Evolutionary conservation across 2,329 filamentous ascomycete species (phyloP).

Genomic region (Fusarium stilboides): DNA sequence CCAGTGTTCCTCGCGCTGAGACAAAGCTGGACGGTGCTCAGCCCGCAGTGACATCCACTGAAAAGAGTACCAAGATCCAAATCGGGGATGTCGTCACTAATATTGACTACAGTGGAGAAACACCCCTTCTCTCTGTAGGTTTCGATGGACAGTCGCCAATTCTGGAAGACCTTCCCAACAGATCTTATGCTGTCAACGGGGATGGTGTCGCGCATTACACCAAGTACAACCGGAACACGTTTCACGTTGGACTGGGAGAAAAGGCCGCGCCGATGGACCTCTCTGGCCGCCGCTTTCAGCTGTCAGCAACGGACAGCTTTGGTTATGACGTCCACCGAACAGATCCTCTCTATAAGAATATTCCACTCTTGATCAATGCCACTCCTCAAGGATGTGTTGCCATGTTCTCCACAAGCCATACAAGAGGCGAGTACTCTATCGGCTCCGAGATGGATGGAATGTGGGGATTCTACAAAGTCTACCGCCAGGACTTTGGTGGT

Average conservation of each 20-base stretch:
- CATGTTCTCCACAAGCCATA: conserved; percentile 77
- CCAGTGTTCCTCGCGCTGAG: conserved; percentile 67
- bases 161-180: conserved; percentile 73
- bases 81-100: conserved; percentile 66
- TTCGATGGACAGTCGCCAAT: conserved; percentile 67
- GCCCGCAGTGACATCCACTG: conserved; percentile 51
- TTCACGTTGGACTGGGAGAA: conserved; percentile 80
- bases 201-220: conserved; percentile 76
- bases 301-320: conserved; percentile 80
- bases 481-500: conserved; percentile 79
- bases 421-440: conserved; percentile 74
- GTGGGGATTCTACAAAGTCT: conserved; percentile 83
- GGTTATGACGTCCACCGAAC: conserved; percentile 80
- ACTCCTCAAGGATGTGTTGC: conserved; percentile 75
- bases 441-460: conserved; percentile 82
- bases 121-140: conserved; percentile 70
- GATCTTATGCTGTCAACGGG: conserved; percentile 76
- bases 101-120: conserved; percentile 69
- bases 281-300: conserved; percentile 74
- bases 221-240: conserved; percentile 71
- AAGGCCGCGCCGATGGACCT: conserved; percentile 82
- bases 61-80: conserved; percentile 60
- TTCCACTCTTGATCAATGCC: conserved; percentile 79
- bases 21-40: conserved; percentile 52
- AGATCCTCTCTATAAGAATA: conserved; percentile 83